These are phyloP conservation scores for Gigaspora rosea DNA, from an alignment of 192 early-diverging fungal genomes.

Conservation along the genomic window DNA sequence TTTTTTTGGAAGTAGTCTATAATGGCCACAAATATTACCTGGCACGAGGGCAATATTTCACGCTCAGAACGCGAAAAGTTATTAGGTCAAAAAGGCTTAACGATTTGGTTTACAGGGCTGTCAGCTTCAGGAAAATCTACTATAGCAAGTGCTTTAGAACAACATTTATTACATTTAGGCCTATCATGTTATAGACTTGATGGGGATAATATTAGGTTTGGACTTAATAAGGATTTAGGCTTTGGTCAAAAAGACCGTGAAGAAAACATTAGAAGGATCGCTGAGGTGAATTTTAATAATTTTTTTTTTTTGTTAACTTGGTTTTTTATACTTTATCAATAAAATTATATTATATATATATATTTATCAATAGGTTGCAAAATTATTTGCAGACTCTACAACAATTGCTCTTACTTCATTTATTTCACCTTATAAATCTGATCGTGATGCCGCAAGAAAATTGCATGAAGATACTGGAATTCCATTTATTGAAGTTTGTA, in stretches of 20 bases:
- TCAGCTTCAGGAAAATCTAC: constrained; percentile 96
- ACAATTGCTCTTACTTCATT: constrained; percentile 85
- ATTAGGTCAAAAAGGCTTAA: constrained; percentile 75
- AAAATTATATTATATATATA: not conserved
- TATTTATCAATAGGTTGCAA: constrained; percentile 58
- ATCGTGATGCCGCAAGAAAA: constrained; percentile 78
- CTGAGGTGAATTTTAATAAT: constrained; percentile 60
- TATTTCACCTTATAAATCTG: constrained; percentile 84
- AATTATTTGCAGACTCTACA: constrained; percentile 89
- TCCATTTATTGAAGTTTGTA: constrained; percentile 79
- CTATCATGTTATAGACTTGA: constrained; percentile 88
- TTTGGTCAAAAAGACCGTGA: constrained; percentile 89
- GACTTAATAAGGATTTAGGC: constrained; percentile 92
- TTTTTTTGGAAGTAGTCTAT: no score
- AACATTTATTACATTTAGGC: constrained; percentile 74
- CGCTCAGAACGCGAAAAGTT: constrained; percentile 72
- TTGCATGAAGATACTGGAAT: constrained; percentile 75
- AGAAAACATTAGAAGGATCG: constrained; percentile 95
- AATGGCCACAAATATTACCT: constrained; percentile 76
- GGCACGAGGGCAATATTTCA: constrained; percentile 79
- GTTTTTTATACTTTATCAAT: not conserved
- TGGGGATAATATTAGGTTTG: constrained; percentile 97
- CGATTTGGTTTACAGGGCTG: constrained; percentile 93
- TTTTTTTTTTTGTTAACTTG: not conserved
- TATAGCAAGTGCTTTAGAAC: constrained; percentile 87